phyloP scores from a whole-genome alignment of 202 grass and related monocot genomes.

The Eragrostis tef region DNA sequence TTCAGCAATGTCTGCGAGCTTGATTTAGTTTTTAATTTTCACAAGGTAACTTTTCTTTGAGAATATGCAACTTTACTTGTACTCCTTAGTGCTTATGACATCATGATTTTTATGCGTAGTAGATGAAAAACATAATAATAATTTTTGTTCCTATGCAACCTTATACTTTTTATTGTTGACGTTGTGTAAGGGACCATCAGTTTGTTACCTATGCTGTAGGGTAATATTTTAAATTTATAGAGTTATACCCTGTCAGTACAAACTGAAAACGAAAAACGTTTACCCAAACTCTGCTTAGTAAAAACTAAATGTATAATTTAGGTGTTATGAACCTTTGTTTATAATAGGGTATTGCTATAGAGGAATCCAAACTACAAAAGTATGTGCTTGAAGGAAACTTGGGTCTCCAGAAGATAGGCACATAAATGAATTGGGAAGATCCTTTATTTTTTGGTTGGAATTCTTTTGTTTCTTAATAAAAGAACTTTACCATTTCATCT shows the following conservation, averaged over 20 bases:
- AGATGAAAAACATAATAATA: not conserved
- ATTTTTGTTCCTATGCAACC: not conserved
- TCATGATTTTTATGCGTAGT: not conserved
- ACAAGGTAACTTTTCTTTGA: slow-evolving; percentile 24
- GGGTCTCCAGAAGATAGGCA: not conserved
- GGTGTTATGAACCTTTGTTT: not conserved
- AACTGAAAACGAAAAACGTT: not conserved
- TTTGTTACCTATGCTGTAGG: not conserved
- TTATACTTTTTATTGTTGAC: not conserved
- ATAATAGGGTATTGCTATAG: not conserved
- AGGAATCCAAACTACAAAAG: too few species aligned
- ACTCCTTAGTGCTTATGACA: not conserved
- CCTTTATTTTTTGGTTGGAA: not conserved
- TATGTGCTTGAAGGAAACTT: not conserved
- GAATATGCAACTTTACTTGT: not conserved
- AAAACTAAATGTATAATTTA: not conserved
- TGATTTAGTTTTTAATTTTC: slow-evolving; percentile 57
- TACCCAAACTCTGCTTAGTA: not conserved
- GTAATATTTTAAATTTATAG: not conserved
- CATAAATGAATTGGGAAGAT: not conserved
- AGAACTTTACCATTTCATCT: too few species aligned
- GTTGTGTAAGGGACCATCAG: not conserved
- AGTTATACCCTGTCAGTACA: not conserved
- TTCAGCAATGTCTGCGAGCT: slow-evolving; percentile 70
- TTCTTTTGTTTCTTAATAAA: not conserved